Evolutionary conservation across 1,284 basidiomycete genomes (phyloP), one percentile per base, ranked within the genome.

Genomic region (Coniferiporia weirii): DNA sequence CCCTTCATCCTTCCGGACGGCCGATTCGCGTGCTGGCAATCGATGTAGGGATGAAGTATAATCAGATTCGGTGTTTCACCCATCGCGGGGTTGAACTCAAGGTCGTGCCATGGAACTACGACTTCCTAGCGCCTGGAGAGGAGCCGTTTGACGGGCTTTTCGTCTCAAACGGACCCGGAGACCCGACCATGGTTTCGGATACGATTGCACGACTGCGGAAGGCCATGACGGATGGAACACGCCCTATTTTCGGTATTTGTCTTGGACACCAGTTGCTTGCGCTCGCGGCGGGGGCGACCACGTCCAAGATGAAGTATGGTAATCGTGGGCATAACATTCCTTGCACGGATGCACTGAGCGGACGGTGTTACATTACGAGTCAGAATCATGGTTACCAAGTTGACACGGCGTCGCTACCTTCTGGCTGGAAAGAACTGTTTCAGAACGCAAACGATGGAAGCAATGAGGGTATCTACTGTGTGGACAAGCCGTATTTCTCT

Each of bases 321-420:
- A 99, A 99, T 72, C 92, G 97, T 65, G 97, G 97, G 12, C 95
- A 98, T 73, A 99, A 99, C 76, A 93, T 99, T 68, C 97, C 97
- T 3, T 99, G 96, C 75, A 98, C 93, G 40, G 93, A 96, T 73
- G 82, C 90, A 47, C 82, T 97, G 60, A 94, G 91, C 56, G 97
- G 96, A 38, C 82, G 97, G 61, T 99, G 97, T 77, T 99, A 98
- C 75, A 98, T 99, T 76, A 99, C 97, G 40, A 95, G 91, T 69
- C 97, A 99, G 76, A 99, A 99, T 73, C 97, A 99, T 75, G 97
- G 97, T 68, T 99, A 88, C 78, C 91, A 98, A 71, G 97, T 99
- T 64, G 90, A 99, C 70, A 81, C 87, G 0, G 72, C 77, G 6
- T 84, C 92, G 1, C 84, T 99, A 60, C 90, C 91, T 19, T 64